Evolutionary conservation across 805 yeast genomes (phyloP), one percentile per base, ranked within the genome.

Genomic region (Jamesozyma lodderae): DNA sequence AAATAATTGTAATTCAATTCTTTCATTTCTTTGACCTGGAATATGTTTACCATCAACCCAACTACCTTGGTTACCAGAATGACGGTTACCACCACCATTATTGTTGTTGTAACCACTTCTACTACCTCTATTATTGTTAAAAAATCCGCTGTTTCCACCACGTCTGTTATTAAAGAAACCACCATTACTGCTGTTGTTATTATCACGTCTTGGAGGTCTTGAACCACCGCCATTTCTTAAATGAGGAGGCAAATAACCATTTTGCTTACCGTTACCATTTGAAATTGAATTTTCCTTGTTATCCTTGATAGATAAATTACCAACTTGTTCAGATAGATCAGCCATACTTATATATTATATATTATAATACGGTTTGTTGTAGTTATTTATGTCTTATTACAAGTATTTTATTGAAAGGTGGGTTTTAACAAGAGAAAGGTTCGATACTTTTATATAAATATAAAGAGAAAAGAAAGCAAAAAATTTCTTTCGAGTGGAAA

Each of bases 1-100:
- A 53, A 83, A 94, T 45, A 92, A 70, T 56, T 85, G 87, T 41
- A 70, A 52, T 68, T 92, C 98, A 49, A 79, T 55, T 41, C 69
- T 68, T 53, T 74, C 76, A 63, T 83, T 81, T 48, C 66, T 71
- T 40, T 78, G 73, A 44, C 94, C 85, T 42, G 94, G 94, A 48
- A 77, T 70, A 61, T 90, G 97, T 57, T 75, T 76, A 52, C 96
- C 97, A 57, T 87, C 81, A 39, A 70, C 79, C 75, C 86, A 92
- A 47, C 72, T 70, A 52, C 98, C 98, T 49, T 19, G n/a, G 68
- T 20, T 4, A 6, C 6, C 13, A 22, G 27, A 21, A n/a, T n/a
- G 6, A 15, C 13, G 64, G 47, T 68, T 62, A 33, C 61, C 57
- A 33, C 51, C 57, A 44, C 37, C 44, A 20, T 26, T 38, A n/a